Evolutionary conservation across 1,139 yeast species (phyloP).

Genomic region (Geotrichum australiense): DNA sequence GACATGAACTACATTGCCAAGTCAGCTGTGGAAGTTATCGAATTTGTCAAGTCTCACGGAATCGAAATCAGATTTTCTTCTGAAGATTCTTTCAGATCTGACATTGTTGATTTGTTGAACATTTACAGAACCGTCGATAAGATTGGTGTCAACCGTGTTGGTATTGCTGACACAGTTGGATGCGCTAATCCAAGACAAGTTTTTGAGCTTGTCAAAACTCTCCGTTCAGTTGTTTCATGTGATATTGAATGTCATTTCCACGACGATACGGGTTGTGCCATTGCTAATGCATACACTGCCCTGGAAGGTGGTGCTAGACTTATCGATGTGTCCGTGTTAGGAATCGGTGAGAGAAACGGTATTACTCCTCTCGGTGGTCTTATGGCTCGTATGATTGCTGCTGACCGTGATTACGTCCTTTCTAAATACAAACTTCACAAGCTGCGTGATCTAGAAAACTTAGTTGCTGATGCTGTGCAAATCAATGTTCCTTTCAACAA

Average conservation of each 20-base stretch:
- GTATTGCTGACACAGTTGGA: constrained; percentile 98
- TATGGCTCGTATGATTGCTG: constrained; percentile 99
- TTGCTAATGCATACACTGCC: constrained; percentile 97
- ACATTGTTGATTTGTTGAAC: constrained; percentile 87
- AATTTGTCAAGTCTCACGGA: constrained; percentile 94
- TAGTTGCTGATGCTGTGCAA: constrained; percentile 96
- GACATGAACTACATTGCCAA: constrained; percentile 98
- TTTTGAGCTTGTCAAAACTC: constrained; percentile 89
- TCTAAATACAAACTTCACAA: constrained; percentile 94
- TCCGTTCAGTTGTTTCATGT: constrained; percentile 89
- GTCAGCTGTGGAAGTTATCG: constrained; percentile 93
- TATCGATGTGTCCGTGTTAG: constrained; percentile 91
- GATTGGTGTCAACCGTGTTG: constrained; percentile 97
- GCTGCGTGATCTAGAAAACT: constrained; percentile 88
- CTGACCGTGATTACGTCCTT: constrained; percentile 92
- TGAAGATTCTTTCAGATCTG: constrained; percentile 97
- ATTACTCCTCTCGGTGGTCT: constrained; percentile 96
- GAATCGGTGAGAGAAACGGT: constrained; percentile 99
- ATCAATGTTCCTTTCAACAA: constrained; percentile 97
- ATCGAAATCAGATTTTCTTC: constrained; percentile 95
- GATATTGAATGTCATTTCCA: constrained; percentile 99
- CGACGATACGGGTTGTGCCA: constrained; percentile 98
- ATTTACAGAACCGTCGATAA: constrained; percentile 95
- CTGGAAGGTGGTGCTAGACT: constrained; percentile 96
- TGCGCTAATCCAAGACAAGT: constrained; percentile 99